phyloP scores from a whole-genome alignment of 163 green algal genomes.

The Scenedesmus sp. region DNA sequence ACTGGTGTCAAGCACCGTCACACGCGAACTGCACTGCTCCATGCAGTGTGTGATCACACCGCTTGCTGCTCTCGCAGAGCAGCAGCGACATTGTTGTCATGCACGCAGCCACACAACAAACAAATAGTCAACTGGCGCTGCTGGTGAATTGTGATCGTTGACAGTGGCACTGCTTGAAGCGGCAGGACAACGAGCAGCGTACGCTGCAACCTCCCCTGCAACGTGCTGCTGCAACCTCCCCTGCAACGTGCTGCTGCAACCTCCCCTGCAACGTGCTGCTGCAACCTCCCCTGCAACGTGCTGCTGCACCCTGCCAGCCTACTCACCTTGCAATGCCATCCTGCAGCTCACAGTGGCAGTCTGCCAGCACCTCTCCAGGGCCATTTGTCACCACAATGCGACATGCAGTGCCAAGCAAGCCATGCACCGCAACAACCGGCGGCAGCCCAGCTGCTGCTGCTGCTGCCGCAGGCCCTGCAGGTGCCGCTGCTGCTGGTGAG shows the following conservation, averaged over 20 bases:
- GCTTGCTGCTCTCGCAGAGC: background rate
- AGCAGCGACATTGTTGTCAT: background rate
- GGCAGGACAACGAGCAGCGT: too few relatives aligned
- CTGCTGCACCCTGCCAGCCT: background rate
- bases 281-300: background rate
- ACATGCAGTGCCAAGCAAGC: background rate
- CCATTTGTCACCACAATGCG: slow-evolving; percentile 1
- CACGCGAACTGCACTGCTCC: background rate
- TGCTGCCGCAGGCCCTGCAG: background rate
- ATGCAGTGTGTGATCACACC: too few relatives aligned
- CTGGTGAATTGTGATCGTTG: too few relatives aligned
- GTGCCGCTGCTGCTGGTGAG: background rate
- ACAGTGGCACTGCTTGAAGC: too few relatives aligned
- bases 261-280: too few relatives aligned
- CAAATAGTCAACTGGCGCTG: too few relatives aligned
- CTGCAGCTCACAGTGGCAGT: slow-evolving; percentile 8
- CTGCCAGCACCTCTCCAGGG: background rate
- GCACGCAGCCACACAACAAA: background rate
- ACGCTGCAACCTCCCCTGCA: too few relatives aligned
- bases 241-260: too few relatives aligned
- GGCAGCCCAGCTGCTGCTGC: background rate
- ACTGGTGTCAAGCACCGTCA: too few relatives aligned
- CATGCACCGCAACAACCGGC: slow-evolving; percentile 7
- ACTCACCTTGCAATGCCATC: slow-evolving; percentile 33
- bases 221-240: too few relatives aligned